Evolutionary conservation across 2,329 filamentous ascomycete species (phyloP).

Genomic region (Thelonectria blattea): DNA sequence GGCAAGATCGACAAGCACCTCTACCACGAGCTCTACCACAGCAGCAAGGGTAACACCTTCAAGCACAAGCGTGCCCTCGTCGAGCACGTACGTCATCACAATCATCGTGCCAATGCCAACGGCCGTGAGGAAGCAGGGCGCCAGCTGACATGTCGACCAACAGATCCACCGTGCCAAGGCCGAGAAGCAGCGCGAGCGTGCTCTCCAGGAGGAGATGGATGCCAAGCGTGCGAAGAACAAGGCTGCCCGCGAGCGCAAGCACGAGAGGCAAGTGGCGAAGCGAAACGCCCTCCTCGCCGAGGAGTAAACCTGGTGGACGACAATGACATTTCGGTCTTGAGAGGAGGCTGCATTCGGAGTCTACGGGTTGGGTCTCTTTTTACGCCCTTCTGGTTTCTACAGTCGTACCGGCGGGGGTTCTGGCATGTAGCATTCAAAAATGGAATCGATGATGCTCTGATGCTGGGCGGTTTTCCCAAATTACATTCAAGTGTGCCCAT

Average conservation of each 20-base stretch:
- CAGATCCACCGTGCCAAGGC: slow-evolving; percentile 99
- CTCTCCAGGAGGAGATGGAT: slow-evolving; percentile 99
- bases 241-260: slow-evolving; percentile 98
- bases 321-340: slow-evolving; percentile 54
- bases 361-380: slow-evolving; percentile 63
- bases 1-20: slow-evolving; percentile 99
- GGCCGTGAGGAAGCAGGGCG: slow-evolving; percentile 5
- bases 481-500: slow-evolving; percentile 6
- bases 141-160: slow-evolving; percentile 28
- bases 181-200: slow-evolving; percentile 95
- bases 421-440: slow-evolving; percentile 65
- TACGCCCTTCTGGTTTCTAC: slow-evolving; percentile 54
- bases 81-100: slow-evolving; percentile 86
- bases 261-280: slow-evolving; percentile 91
- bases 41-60: slow-evolving; percentile 99
- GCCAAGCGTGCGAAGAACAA: slow-evolving; percentile 99
- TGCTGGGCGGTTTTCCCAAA: slow-evolving; percentile 37
- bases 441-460: slow-evolving; percentile 57
- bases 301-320: slow-evolving; percentile 58
- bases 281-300: slow-evolving; percentile 79
- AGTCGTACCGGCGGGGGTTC: slow-evolving; percentile 57
- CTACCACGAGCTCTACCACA: slow-evolving; percentile 99
- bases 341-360: slow-evolving; percentile 66
- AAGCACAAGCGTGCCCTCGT: slow-evolving; percentile 99
- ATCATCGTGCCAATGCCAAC: slow-evolving; percentile 4